These are phyloP conservation scores for Apostasia ramifera DNA, from an alignment of 106 monocot species.

Conservation along the genomic window DNA sequence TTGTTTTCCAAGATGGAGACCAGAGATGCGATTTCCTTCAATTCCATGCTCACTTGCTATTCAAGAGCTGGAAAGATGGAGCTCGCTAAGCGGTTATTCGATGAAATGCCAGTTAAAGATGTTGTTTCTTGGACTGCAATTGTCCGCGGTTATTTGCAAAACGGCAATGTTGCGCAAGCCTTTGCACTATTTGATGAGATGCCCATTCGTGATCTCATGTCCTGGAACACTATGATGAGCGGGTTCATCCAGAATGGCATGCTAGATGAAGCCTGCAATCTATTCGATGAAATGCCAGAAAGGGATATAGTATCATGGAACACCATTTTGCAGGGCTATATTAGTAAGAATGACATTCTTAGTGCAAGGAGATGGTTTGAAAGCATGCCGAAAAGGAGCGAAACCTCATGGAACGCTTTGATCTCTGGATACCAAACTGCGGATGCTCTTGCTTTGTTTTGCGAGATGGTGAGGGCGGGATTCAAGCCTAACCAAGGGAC, in stretches of 20 bases:
- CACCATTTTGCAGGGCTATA: slow-evolving; percentile 50
- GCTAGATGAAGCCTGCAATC: slow-evolving; percentile 47
- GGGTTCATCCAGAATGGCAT: slow-evolving; percentile 40
- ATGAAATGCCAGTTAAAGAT: slow-evolving; percentile 48
- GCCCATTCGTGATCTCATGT: slow-evolving; percentile 34
- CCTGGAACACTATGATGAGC: slow-evolving; percentile 82
- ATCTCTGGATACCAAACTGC: slow-evolving; percentile 34
- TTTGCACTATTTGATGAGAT: slow-evolving; percentile 33
- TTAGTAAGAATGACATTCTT: slow-evolving; percentile 25
- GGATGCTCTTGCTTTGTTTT: slow-evolving; percentile 34
- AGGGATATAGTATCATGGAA: slow-evolving; percentile 67
- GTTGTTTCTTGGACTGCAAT: slow-evolving; percentile 61
- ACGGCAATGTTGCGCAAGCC: slow-evolving; percentile 27
- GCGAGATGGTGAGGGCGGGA: slow-evolving; percentile 38
- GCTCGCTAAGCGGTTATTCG: slow-evolving; percentile 33
- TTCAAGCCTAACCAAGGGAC: slow-evolving; percentile 54
- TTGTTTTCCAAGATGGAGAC: slow-evolving; percentile 36
- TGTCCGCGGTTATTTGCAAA: slow-evolving; percentile 39
- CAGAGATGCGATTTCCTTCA: slow-evolving; percentile 44
- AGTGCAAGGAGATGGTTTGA: slow-evolving; percentile 39
- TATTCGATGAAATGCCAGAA: slow-evolving; percentile 45
- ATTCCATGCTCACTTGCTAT: slow-evolving; percentile 50
- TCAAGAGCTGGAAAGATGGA: slow-evolving; percentile 36
- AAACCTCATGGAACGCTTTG: slow-evolving; percentile 72
- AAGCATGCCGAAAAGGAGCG: slow-evolving; percentile 50